Conservation (phyloP, 768 basidiomycete genomes). For the Asterophora parasitica region DNA sequence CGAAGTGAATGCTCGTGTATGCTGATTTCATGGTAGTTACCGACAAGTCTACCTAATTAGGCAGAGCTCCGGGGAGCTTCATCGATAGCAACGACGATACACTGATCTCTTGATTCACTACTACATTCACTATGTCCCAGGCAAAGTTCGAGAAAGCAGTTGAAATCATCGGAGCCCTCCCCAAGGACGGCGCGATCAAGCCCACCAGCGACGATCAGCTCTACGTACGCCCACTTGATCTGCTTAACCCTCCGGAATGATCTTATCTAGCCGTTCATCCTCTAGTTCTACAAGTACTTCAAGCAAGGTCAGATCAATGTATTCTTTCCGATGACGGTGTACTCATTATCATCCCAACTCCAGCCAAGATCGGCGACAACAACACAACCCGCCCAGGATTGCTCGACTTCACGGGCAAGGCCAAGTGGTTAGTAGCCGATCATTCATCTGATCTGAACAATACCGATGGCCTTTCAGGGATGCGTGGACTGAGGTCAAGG, state of each 20-base stretch:
- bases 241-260: conserved; percentile 9
- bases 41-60: conserved; percentile 9
- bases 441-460: conserved; percentile 11
- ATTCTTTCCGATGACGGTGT: not conserved
- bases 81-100: conserved; percentile 10
- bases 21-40: not conserved
- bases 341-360: conserved; percentile 34
- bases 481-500: conserved; percentile 79
- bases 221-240: conserved; percentile 46
- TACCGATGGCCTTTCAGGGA: conserved; percentile 47
- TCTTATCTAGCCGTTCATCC: conserved; percentile 8
- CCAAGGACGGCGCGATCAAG: conserved; percentile 77
- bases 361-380: conserved; percentile 73
- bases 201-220: conserved; percentile 74
- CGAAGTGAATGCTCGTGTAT: not conserved
- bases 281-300: conserved; percentile 88
- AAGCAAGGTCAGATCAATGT: conserved; percentile 73
- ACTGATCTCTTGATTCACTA: conserved; percentile 8
- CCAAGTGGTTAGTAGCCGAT: conserved; percentile 67
- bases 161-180: conserved; percentile 58
- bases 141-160: conserved; percentile 76
- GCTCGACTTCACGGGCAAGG: conserved; percentile 83
- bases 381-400: conserved; percentile 63
- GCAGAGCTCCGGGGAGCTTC: conserved; percentile 8
- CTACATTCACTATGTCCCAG: conserved; percentile 51